Base-by-base conservation (phyloP, 192 early-diverging fungal genomes). In the Podila minutissima region DNA sequence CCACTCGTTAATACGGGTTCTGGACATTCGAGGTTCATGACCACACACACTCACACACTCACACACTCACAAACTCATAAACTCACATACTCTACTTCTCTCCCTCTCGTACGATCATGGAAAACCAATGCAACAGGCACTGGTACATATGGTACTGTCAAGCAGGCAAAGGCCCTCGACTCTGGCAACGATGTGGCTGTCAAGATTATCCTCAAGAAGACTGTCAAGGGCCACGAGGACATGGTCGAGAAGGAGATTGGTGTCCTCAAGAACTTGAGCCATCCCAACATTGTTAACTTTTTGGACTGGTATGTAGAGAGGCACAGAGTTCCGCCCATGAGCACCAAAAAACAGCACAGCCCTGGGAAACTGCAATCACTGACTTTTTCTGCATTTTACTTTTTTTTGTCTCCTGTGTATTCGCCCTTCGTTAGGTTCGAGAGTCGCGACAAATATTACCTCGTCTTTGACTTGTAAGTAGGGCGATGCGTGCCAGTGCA, bases 171-270 rank as follows among this genome's bases (percentile, higher is more conserved):
- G 8, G 84, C 88, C 12, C 88, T 93, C 59, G 89, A 88, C n/a
- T 91, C 92, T 24, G 90, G 92, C 17, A 89, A 92, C 29, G 86
- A 90, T 32, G 95, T 95, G 28, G 97, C 97, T 0, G 88, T 97
- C 72, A 98, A 98, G 82, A 90, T 98, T 57, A 98, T 98, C 83
- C 90, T 90, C 78, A 97, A 98, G 82, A 89, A 90, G 66, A 88
- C 92, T 5, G 91, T 97, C 67, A 90, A 78, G 35, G 92, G 92
- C 50, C 91, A 96, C 67, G 95, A 93, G 70, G 88, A 92, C 48
- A 93, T 98, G 94, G 96, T 98, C 15, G 74, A 92, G 55, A 93
- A 94, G 81, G 97, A 99, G 83, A 96, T 98, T 82, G 87, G 94
- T 41, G 92, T 97, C 32, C 87, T 98, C 77, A 88, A 91, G 62